Evolutionary conservation across 495 filamentous ascomycete species (phyloP).

Genomic region (Endocarpon pusillum): DNA sequence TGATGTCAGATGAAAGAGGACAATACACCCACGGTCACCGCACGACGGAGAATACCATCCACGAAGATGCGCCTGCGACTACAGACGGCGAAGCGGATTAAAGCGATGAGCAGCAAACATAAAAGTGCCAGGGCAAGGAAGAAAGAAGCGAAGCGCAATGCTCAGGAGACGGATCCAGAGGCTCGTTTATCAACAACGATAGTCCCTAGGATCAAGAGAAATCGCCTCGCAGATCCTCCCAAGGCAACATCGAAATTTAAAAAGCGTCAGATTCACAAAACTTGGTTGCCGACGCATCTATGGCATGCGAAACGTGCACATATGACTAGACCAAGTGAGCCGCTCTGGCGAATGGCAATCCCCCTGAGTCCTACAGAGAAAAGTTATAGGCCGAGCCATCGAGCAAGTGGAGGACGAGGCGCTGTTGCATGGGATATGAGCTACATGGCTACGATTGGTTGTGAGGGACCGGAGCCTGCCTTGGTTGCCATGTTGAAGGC

Average conservation of each 20-base stretch:
- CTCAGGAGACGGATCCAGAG: slow-evolving; percentile 15
- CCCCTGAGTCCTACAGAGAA: slow-evolving; percentile 76
- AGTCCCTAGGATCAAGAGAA: slow-evolving; percentile 52
- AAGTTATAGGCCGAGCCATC: slow-evolving; percentile 71
- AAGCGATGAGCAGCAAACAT: slow-evolving; percentile 38
- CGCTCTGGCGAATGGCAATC: slow-evolving; percentile 79
- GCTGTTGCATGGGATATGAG: slow-evolving; percentile 85
- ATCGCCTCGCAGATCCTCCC: slow-evolving; percentile 48
- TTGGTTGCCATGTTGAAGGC: slow-evolving; percentile 45
- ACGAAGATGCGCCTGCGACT: slow-evolving; percentile 59
- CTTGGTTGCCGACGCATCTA: slow-evolving; percentile 87
- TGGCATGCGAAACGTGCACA: slow-evolving; percentile 85
- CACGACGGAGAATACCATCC: slow-evolving; percentile 51
- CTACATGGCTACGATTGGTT: slow-evolving; percentile 72
- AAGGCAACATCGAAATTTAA: slow-evolving; percentile 53
- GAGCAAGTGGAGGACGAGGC: slow-evolving; percentile 51
- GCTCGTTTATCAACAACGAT: slow-evolving; percentile 20
- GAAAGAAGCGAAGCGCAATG: slow-evolving; percentile 18
- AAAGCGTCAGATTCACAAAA: slow-evolving; percentile 76
- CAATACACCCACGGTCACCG: slow-evolving; percentile 71
- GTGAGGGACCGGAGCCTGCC: slow-evolving; percentile 49
- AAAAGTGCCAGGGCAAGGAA: slow-evolving; percentile 27
- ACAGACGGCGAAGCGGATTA: slow-evolving; percentile 61
- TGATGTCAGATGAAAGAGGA: slow-evolving; percentile 63
- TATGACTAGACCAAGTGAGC: slow-evolving; percentile 62